Percentiles rank a stretch among this genome's conserved stretches.
Conservation (phyloP, 108 stramenopile genomes). For the Pseudonitzschia pungens region DNA sequence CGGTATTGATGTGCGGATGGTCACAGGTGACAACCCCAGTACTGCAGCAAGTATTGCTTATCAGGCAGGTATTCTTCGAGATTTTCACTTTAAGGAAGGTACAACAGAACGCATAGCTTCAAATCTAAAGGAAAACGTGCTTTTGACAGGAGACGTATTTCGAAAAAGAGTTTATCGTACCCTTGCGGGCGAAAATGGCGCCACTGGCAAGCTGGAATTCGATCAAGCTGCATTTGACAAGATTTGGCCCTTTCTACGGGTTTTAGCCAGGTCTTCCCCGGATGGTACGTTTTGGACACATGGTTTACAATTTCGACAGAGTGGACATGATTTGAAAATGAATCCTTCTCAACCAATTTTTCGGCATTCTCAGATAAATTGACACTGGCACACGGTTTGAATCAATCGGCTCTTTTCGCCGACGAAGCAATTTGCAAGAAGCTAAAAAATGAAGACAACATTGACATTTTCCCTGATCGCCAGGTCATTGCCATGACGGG, state of each 20-base stretch:
- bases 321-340: neutral
- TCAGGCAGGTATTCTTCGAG: conserved; percentile 79
- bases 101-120: conserved; percentile 59
- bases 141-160: conserved; percentile 84
- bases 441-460: conserved; percentile 50
- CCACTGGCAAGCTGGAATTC: conserved; percentile 65
- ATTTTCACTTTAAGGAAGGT: conserved; percentile 61
- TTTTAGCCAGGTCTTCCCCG: conserved; percentile 76
- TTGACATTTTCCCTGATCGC: conserved; percentile 77
- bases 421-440: conserved; percentile 49
- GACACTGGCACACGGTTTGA: conserved; percentile 84
- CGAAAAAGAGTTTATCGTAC: conserved; percentile 54
- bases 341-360: neutral
- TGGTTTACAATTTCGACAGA: neutral
- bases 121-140: conserved; percentile 74
- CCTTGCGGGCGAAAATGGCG: conserved; percentile 31
- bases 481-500: conserved; percentile 98
- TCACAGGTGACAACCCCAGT: conserved; percentile 94
- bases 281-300: conserved; percentile 33
- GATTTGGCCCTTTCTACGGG: conserved; percentile 83
- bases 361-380: conserved; percentile 52
- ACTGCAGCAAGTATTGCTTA: conserved; percentile 96
- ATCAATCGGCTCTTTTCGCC: conserved; percentile 75
- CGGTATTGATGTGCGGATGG: conserved; percentile 97
- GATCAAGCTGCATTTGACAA: conserved; percentile 82